These are phyloP conservation scores for Fraxinus sp. DNA, from an alignment of 305 asterid species.

Conservation along the genomic window DNA sequence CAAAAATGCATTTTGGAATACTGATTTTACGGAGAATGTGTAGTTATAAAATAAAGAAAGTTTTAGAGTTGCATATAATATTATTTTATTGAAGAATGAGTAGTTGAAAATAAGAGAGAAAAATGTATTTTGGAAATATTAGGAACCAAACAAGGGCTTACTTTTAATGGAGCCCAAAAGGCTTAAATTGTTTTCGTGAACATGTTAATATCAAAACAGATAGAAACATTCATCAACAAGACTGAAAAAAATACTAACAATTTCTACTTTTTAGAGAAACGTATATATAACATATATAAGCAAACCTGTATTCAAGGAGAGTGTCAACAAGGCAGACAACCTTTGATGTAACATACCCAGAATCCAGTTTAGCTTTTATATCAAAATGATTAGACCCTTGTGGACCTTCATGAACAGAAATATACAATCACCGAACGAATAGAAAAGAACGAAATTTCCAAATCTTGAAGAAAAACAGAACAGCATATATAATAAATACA, in stretches of 20 bases:
- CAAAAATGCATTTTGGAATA: too few species aligned
- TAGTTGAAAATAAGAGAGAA: too few species aligned
- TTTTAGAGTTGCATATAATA: too few species aligned
- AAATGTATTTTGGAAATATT: too few species aligned
- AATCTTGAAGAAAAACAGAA: neutral
- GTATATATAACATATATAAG: neutral
- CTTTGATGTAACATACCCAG: conserved; percentile 67
- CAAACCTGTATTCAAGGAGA: conserved; percentile 79
- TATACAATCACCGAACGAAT: conserved; percentile 11
- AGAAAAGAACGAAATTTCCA: conserved; percentile 7
- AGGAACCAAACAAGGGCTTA: too few species aligned
- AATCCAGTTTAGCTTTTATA: conserved; percentile 29
- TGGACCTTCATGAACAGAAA: conserved; percentile 32
- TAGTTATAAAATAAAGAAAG: too few species aligned
- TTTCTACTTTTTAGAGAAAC: neutral
- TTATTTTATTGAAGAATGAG: too few species aligned
- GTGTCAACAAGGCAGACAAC: conserved; percentile 57
- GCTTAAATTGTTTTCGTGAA: neutral
- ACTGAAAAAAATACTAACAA: neutral
- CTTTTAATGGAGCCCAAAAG: too few species aligned
- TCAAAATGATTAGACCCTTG: conserved; percentile 33
- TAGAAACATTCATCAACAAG: neutral
- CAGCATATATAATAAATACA: neutral
- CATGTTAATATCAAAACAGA: neutral
- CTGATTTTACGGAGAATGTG: too few species aligned